Evolutionary conservation across 106 monocot species (phyloP).

Genomic region (Vanilla planifolia): DNA sequence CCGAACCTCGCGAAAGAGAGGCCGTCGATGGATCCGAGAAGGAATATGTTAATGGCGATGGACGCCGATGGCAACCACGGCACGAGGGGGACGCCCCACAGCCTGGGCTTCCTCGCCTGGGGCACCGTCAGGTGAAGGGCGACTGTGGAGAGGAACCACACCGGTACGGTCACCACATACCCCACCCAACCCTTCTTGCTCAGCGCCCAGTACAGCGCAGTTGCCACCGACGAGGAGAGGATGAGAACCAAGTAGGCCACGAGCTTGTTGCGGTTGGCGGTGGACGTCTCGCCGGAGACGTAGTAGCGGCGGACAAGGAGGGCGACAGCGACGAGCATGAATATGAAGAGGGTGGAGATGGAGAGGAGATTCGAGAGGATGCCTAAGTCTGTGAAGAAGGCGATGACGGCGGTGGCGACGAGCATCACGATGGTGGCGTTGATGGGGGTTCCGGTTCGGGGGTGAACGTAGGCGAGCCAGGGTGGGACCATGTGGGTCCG

Average conservation of each 20-base stretch:
- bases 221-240: slow-evolving; percentile 4
- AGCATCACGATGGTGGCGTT: slow-evolving; percentile 18
- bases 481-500: slow-evolving; percentile 21
- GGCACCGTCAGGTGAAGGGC: slow-evolving; percentile 1
- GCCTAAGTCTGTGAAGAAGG: slow-evolving; percentile 14
- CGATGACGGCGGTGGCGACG: slow-evolving; percentile 10
- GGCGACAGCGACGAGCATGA: slow-evolving; percentile 15
- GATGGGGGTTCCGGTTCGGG: slow-evolving; percentile 11
- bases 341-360: slow-evolving; percentile 21
- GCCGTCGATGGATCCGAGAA: slow-evolving; percentile 13
- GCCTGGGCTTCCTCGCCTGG: slow-evolving; percentile 9
- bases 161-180: not conserved
- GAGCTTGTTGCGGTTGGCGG: slow-evolving; percentile 14
- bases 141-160: slow-evolving; percentile 7
- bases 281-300: slow-evolving; percentile 10
- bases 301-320: slow-evolving; percentile 20
- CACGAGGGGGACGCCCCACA: slow-evolving; percentile 14
- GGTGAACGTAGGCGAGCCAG: slow-evolving; percentile 13
- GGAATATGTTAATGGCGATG: slow-evolving; percentile 15
- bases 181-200: slow-evolving; percentile 8
- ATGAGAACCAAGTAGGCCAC: slow-evolving; percentile 8
- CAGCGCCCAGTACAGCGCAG: slow-evolving; percentile 8
- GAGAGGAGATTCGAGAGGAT: slow-evolving; percentile 21
- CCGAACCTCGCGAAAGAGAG: slow-evolving; percentile 11
- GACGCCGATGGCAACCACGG: slow-evolving; percentile 17